phyloP scores from a whole-genome alignment of 768 basidiomycete species.

The Hygrocybe coccinea region DNA sequence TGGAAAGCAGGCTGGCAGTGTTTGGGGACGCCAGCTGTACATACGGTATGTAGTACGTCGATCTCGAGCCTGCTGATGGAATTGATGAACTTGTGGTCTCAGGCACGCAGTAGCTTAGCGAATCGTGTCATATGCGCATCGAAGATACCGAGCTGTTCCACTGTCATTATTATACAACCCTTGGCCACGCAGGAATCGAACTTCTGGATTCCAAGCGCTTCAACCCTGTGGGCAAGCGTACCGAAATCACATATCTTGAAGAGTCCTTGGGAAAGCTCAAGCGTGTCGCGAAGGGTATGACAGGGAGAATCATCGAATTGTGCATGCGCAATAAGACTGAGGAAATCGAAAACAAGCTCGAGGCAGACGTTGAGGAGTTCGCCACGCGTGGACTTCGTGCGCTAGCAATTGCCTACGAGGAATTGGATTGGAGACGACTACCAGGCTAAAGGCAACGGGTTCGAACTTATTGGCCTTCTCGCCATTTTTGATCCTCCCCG shows the following conservation, averaged over 20 bases:
- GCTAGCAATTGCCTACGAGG: slow-evolving; percentile 93
- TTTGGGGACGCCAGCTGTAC: slow-evolving; percentile 16
- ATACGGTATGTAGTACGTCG: slow-evolving; percentile 24
- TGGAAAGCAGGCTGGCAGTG: slow-evolving; percentile 22
- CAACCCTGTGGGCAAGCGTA: slow-evolving; percentile 99
- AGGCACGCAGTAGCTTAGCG: slow-evolving; percentile 9
- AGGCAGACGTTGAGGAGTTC: slow-evolving; percentile 94
- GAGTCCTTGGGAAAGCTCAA: slow-evolving; percentile 92
- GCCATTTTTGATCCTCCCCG: slow-evolving; percentile 98
- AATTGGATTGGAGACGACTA: slow-evolving; percentile 76
- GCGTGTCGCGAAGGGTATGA: slow-evolving; percentile 99
- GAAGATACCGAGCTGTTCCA: slow-evolving; percentile 14
- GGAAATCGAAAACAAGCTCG: slow-evolving; percentile 84
- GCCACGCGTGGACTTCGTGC: slow-evolving; percentile 95
- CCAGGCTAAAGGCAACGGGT: slow-evolving; percentile 91
- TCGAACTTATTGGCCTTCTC: slow-evolving; percentile 94
- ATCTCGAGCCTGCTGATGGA: slow-evolving; percentile 14
- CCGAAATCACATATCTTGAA: slow-evolving; percentile 96
- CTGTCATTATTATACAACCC: slow-evolving; percentile 10
- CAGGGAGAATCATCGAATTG: slow-evolving; percentile 95
- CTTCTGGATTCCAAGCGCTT: slow-evolving; percentile 99
- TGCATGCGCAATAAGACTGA: slow-evolving; percentile 97
- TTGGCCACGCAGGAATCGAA: slow-evolving; percentile 68
- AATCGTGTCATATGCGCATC: slow-evolving; percentile 17
- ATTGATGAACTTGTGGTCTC: slow-evolving; percentile 6